phyloP scores from a whole-genome alignment of 305 asterid genomes.

The Caryopteris hybrid region DNA sequence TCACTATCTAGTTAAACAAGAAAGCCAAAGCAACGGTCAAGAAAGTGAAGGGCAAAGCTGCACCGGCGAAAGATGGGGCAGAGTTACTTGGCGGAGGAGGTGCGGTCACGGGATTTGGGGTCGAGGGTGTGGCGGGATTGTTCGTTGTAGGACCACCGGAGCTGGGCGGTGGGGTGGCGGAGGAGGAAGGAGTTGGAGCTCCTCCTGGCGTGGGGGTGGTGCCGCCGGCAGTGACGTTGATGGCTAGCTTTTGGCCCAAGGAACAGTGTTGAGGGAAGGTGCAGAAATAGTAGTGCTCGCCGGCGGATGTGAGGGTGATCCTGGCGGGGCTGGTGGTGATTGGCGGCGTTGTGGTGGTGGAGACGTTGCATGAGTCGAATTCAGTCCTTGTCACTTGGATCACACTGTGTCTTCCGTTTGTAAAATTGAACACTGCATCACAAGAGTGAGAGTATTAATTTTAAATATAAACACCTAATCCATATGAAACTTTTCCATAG shows the following conservation, averaged over 20 bases:
- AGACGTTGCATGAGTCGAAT: constrained; percentile 49
- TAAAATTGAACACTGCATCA: constrained; percentile 62
- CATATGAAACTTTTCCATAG: too few species aligned
- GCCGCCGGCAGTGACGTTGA: constrained; percentile 45
- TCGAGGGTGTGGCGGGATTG: constrained; percentile 28
- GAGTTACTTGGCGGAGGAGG: constrained; percentile 37
- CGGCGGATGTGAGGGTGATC: constrained; percentile 42
- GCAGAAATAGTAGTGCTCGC: constrained; percentile 61
- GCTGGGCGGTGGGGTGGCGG: constrained; percentile 25
- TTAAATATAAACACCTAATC: too few species aligned
- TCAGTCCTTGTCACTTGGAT: constrained; percentile 32
- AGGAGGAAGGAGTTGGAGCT: constrained; percentile 21
- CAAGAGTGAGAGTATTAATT: too few species aligned
- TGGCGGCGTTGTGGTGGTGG: constrained; percentile 20
- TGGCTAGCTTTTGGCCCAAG: constrained; percentile 53
- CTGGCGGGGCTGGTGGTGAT: constrained; percentile 47
- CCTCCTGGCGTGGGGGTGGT: constrained; percentile 23
- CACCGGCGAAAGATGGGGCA: constrained; percentile 39
- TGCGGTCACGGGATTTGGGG: too few species aligned
- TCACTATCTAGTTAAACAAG: constrained; percentile 28
- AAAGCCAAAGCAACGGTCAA: constrained; percentile 45
- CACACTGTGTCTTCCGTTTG: constrained; percentile 43
- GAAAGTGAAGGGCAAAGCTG: constrained; percentile 45
- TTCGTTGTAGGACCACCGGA: constrained; percentile 15
- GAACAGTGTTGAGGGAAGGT: constrained; percentile 48